Percentiles rank a stretch among this genome's conserved stretches.
These are phyloP conservation scores for Pythium biforme DNA, from an alignment of 352 stramenopile species.

Conservation along the genomic window DNA sequence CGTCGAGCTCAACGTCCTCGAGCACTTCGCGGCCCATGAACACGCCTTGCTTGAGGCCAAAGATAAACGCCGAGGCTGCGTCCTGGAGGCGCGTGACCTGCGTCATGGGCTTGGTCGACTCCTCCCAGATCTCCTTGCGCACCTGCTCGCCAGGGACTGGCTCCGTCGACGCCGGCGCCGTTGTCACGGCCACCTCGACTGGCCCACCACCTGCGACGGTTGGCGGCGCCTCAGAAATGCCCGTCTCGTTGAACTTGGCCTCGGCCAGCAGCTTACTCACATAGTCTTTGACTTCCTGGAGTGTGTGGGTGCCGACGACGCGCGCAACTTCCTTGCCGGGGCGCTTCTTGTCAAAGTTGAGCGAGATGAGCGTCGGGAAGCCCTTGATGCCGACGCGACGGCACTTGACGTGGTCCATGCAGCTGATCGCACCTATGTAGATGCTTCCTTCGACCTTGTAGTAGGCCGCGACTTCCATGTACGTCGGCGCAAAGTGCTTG, in stretches of 20 bases:
- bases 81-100: slow-evolving; percentile 75
- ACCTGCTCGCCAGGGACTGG: slow-evolving; percentile 41
- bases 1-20: slow-evolving; percentile 73
- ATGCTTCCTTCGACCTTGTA: slow-evolving; percentile 70
- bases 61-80: slow-evolving; percentile 75
- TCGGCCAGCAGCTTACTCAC: slow-evolving; percentile 59
- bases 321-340: slow-evolving; percentile 64
- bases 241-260: slow-evolving; percentile 68
- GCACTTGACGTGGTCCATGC: slow-evolving; percentile 87
- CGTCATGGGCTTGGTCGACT: slow-evolving; percentile 73
- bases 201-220: background rate
- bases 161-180: slow-evolving; percentile 15
- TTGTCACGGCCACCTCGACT: background rate
- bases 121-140: slow-evolving; percentile 63
- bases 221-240: slow-evolving; percentile 43
- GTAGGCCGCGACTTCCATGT: slow-evolving; percentile 60
- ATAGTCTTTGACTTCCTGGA: slow-evolving; percentile 76
- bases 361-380: slow-evolving; percentile 75
- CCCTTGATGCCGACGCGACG: slow-evolving; percentile 73
- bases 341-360: slow-evolving; percentile 78
- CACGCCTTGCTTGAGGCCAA: slow-evolving; percentile 70
- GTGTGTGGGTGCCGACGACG: slow-evolving; percentile 76
- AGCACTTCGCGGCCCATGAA: slow-evolving; percentile 79
- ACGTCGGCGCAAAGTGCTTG: slow-evolving; percentile 74
- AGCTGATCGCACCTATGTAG: slow-evolving; percentile 76